These are phyloP conservation scores for Tolypocladium endophyticum DNA, from an alignment of 2,329 filamentous ascomycete species.

Conservation along the genomic window DNA sequence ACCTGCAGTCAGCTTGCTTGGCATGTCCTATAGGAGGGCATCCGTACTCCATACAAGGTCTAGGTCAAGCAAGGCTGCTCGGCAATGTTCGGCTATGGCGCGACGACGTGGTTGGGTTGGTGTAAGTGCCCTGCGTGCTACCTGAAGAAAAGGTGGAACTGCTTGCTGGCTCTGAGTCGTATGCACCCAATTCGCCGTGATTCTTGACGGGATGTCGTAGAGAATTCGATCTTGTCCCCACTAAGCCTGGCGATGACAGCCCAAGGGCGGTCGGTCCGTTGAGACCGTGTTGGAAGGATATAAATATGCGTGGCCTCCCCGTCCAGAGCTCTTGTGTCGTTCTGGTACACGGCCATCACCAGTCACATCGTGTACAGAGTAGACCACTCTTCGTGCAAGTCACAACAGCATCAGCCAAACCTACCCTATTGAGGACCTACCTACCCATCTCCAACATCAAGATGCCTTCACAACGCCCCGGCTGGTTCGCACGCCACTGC, in stretches of 20 bases:
- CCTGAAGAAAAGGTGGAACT: neutral
- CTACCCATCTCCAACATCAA: neutral
- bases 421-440: neutral
- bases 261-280: neutral
- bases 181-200: neutral
- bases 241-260: neutral
- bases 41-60: neutral
- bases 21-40: neutral
- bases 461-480: constrained; percentile 21
- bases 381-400: neutral
- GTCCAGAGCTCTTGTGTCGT: neutral
- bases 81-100: neutral
- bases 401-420: neutral
- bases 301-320: neutral
- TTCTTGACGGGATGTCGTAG: neutral
- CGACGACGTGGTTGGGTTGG: neutral
- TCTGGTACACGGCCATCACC: neutral
- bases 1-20: neutral
- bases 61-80: neutral
- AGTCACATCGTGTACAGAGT: neutral
- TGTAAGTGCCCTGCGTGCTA: neutral
- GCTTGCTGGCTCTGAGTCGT: neutral
- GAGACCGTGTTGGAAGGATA: neutral
- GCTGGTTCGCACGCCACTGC: constrained; percentile 30
- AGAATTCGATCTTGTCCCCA: neutral